phyloP scores from a whole-genome alignment of 2,329 filamentous ascomycete species.

The Phyllosticta citriasiana region DNA sequence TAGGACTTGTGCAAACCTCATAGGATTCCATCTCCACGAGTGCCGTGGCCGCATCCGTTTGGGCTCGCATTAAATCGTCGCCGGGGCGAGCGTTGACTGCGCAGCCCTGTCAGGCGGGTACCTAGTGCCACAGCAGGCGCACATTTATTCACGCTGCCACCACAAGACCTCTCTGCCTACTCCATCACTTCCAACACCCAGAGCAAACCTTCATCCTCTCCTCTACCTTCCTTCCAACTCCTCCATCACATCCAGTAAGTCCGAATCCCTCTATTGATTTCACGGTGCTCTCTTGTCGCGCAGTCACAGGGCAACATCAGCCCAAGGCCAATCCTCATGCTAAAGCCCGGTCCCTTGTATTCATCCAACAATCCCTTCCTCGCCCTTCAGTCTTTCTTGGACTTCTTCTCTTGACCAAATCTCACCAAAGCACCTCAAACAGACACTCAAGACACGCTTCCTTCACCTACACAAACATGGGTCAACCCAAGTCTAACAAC shows the following conservation, averaged over 20 bases:
- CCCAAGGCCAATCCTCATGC: neutral
- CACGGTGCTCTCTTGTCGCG: neutral
- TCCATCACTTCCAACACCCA: neutral
- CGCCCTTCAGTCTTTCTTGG: neutral
- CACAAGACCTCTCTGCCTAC: neutral
- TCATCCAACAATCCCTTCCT: neutral
- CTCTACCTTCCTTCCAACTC: neutral
- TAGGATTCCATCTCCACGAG: neutral
- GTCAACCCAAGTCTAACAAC: neutral
- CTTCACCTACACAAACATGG: neutral
- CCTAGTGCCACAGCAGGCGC: neutral
- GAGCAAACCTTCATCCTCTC: neutral
- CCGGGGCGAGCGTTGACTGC: neutral
- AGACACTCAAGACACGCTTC: neutral
- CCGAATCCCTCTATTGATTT: neutral
- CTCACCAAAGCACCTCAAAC: neutral
- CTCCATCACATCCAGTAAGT: neutral
- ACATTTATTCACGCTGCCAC: neutral
- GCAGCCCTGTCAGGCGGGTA: neutral
- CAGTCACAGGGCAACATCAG: neutral
- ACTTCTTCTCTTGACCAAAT: neutral
- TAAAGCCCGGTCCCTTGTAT: neutral
- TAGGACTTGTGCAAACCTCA: neutral
- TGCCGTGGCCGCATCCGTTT: neutral
- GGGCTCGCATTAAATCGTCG: neutral